A percentile compares a stretch with the other conserved stretches of the same genome.
Evolutionary conservation across 306 rosid species (phyloP).

Genomic region (Cucurbita moschata): DNA sequence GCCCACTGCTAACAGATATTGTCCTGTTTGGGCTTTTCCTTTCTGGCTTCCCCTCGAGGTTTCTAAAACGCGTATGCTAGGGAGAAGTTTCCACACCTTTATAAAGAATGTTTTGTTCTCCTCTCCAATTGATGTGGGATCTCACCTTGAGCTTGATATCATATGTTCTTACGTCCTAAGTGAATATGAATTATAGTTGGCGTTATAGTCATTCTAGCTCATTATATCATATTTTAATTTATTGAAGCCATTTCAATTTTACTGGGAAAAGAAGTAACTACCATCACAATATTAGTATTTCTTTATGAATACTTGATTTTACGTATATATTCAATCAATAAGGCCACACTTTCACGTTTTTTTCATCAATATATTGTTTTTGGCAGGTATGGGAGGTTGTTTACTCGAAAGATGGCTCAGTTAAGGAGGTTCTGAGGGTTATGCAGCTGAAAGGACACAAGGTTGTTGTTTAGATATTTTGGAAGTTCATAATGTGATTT

Average conservation of each 20-base stretch:
- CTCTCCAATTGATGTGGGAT: too few relatives aligned
- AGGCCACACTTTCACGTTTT: not conserved
- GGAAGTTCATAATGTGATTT: not conserved
- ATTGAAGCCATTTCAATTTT: not conserved
- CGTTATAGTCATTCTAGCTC: not conserved
- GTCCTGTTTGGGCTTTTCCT: too few relatives aligned
- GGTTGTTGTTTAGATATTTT: slow-evolving; percentile 27
- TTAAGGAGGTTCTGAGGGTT: slow-evolving; percentile 71
- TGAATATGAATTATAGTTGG: not conserved
- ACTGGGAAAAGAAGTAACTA: not conserved
- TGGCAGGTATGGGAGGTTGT: slow-evolving; percentile 87
- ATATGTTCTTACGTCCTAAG: not conserved
- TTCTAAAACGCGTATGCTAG: too few relatives aligned
- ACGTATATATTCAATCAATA: not conserved
- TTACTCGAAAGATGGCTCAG: slow-evolving; percentile 88
- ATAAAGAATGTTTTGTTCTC: too few relatives aligned
- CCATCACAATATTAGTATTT: not conserved
- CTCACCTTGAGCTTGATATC: not conserved
- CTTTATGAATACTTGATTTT: not conserved
- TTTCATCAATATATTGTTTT: not conserved
- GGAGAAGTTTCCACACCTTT: too few relatives aligned
- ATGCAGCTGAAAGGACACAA: slow-evolving; percentile 99
- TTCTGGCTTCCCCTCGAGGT: too few relatives aligned
- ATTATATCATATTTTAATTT: not conserved
- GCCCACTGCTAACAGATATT: too few relatives aligned